Evolutionary conservation across 208 protist genomes (phyloP), one percentile per base, ranked within the genome.

Genomic region (Crithidia fasciculata): DNA sequence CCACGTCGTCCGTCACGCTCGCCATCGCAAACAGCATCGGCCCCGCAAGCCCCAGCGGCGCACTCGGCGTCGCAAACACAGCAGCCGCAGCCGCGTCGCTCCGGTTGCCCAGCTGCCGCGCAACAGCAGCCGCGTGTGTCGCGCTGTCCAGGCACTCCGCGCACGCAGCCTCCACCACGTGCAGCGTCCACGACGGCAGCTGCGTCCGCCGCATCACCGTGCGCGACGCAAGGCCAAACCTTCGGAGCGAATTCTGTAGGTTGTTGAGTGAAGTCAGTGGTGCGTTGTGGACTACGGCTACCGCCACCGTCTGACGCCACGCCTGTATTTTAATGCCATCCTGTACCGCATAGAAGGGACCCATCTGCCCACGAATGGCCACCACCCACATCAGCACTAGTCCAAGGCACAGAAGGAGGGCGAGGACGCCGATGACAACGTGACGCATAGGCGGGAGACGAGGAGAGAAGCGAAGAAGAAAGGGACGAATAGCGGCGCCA

Each of bases 1-100:
- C 50, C 3, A 76, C 47, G 57, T 69, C 71, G 63, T 76, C 71
- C 50, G 71, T 69, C 45, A 69, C 71, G 71, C 71, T 76, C 53
- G 53, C 36, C 62, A 69, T 76, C 45, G 61, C 71, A 18, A 69
- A 47, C 40, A 69, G 61, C 59, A 69, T 68, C 43, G 71, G 71
- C 40, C 69, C 69, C 18, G 64, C 50, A 40, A 55, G 60, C 13
- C 69, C 69, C 0, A 74, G 71, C 50, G 60, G 53, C 5, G 71
- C 61, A 5, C 39, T 52, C 18, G 41, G 40, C 41, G 71, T 68
- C 41, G 59, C 71, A 54, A 47, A 76, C 71, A 36, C 45, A 15
- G 28, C 3, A 19, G 43, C 55, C 54, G 54, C 37, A 19, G 39
- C 36, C 57, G 15, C 57, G 13, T 45, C 36, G 41, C 8, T 52